These are phyloP conservation scores for Suillus subalutaceus DNA, from an alignment of 768 basidiomycete genomes.

Conservation along the genomic window DNA sequence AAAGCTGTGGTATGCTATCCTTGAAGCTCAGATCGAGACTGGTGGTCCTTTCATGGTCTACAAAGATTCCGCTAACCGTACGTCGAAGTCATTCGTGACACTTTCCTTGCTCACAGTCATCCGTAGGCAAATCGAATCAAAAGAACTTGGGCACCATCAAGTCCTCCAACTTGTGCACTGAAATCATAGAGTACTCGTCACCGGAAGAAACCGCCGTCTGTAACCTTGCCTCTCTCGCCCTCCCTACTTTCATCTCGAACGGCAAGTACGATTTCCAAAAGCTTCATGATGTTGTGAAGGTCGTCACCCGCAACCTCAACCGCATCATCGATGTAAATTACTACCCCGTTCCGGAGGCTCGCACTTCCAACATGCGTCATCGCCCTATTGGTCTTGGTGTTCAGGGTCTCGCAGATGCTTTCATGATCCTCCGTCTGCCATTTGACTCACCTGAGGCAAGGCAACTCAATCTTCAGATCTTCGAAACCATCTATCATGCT, in stretches of 20 bases:
- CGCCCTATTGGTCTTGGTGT: constrained; percentile 98
- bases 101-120: constrained; percentile 3
- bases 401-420: constrained; percentile 96
- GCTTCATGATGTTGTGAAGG: constrained; percentile 92
- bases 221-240: constrained; percentile 95
- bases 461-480: constrained; percentile 91
- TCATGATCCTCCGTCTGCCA: constrained; percentile 96
- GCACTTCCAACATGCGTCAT: constrained; percentile 93
- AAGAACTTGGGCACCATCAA: constrained; percentile 99
- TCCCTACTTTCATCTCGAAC: constrained; percentile 86
- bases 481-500: constrained; percentile 98
- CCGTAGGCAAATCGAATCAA: constrained; percentile 94
- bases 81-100: constrained; percentile 29
- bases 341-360: constrained; percentile 92
- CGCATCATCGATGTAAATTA: constrained; percentile 93
- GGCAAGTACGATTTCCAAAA: constrained; percentile 92
- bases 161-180: constrained; percentile 98
- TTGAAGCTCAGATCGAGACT: constrained; percentile 97
- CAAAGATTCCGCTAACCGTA: constrained; percentile 94
- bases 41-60: constrained; percentile 99
- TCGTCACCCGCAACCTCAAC: constrained; percentile 92
- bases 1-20: constrained; percentile 97
- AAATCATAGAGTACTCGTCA: constrained; percentile 97
- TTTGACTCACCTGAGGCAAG: constrained; percentile 91
- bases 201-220: constrained; percentile 98